Evolutionary conservation across 225 moss, liverwort and hornwort genomes (phyloP).

Genomic region (Sphagnum tenellum): DNA sequence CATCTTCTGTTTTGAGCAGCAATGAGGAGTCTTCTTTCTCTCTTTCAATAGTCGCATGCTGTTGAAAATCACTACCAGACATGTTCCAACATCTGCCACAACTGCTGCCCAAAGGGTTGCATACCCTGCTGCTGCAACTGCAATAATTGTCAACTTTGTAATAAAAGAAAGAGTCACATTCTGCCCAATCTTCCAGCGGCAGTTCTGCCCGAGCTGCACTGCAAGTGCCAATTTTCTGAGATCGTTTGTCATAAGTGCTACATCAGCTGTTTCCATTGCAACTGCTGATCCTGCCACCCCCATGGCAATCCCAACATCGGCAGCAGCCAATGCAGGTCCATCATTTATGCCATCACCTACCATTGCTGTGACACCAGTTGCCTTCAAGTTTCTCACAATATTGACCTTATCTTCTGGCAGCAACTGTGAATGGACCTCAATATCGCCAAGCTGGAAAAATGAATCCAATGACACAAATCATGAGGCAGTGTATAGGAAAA

Average conservation of each 20-base stretch:
- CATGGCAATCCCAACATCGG: slow-evolving; percentile 95
- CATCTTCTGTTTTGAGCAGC: not conserved
- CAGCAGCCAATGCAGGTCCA: slow-evolving; percentile 85
- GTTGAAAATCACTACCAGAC: slow-evolving; percentile 74
- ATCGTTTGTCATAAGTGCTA: slow-evolving; percentile 96
- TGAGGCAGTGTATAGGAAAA: not conserved
- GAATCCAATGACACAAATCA: not conserved
- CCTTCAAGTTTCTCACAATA: slow-evolving; percentile 63
- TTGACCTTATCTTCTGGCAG: slow-evolving; percentile 88
- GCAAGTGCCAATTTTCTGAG: slow-evolving; percentile 67
- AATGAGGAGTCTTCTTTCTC: slow-evolving; percentile 18
- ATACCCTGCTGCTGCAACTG: slow-evolving; percentile 69
- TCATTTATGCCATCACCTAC: slow-evolving; percentile 98
- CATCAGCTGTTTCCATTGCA: slow-evolving; percentile 96
- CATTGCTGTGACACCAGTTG: slow-evolving; percentile 61
- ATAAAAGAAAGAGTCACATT: slow-evolving; percentile 64
- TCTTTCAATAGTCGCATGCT: slow-evolving; percentile 75
- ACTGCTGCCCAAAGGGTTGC: slow-evolving; percentile 93
- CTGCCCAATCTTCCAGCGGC: slow-evolving; percentile 72
- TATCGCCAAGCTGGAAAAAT: slow-evolving; percentile 62
- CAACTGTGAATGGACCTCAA: slow-evolving; percentile 70
- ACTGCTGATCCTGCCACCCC: slow-evolving; percentile 95
- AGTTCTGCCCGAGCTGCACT: slow-evolving; percentile 52
- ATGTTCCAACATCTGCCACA: slow-evolving; percentile 84
- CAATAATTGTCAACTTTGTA: slow-evolving; percentile 74